Evolutionary conservation across 2,329 filamentous ascomycete genomes (phyloP).

Genomic region (Neocatenulostroma microsporum): DNA sequence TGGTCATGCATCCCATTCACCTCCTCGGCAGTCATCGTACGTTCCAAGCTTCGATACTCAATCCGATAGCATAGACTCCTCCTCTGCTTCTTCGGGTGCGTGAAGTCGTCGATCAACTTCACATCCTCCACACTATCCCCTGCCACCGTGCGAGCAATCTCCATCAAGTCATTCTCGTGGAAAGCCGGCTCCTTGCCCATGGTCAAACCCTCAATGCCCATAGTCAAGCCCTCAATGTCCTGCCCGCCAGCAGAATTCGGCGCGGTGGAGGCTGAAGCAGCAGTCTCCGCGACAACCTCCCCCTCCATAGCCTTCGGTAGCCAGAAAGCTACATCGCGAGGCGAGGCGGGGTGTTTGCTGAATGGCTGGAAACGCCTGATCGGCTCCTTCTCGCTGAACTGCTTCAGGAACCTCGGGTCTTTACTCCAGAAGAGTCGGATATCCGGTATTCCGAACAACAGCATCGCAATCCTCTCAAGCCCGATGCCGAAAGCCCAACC

Average conservation of each 20-base stretch:
- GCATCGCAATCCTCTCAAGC: slow-evolving; percentile 92
- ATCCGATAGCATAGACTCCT: slow-evolving; percentile 87
- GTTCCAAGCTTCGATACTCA: slow-evolving; percentile 86
- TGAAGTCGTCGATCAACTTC: slow-evolving; percentile 73
- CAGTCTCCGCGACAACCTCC: slow-evolving; percentile 23
- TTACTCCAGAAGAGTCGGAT: slow-evolving; percentile 94
- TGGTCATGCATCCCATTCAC: slow-evolving; percentile 66
- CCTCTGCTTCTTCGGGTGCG: slow-evolving; percentile 73
- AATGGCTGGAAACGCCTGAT: slow-evolving; percentile 70
- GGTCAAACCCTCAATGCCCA: too few relatives aligned
- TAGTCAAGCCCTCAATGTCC: slow-evolving; percentile 26
- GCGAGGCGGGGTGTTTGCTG: slow-evolving; percentile 81
- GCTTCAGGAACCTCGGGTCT: slow-evolving; percentile 75
- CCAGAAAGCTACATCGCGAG: slow-evolving; percentile 95
- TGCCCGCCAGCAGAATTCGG: slow-evolving; percentile 29
- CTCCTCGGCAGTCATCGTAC: slow-evolving; percentile 78
- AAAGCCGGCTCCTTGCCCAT: slow-evolving; percentile 45
- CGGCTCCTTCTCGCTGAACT: slow-evolving; percentile 54
- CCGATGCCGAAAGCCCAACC: slow-evolving; percentile 97
- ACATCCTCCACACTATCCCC: slow-evolving; percentile 88
- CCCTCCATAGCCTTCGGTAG: slow-evolving; percentile 37
- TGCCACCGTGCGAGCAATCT: slow-evolving; percentile 76
- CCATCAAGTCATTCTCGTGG: slow-evolving; percentile 97
- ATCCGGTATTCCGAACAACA: slow-evolving; percentile 91
- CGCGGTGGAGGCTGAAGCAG: slow-evolving; percentile 25